These are phyloP conservation scores for Xylaria digitata DNA, from an alignment of 2,329 filamentous ascomycete species.

Conservation along the genomic window DNA sequence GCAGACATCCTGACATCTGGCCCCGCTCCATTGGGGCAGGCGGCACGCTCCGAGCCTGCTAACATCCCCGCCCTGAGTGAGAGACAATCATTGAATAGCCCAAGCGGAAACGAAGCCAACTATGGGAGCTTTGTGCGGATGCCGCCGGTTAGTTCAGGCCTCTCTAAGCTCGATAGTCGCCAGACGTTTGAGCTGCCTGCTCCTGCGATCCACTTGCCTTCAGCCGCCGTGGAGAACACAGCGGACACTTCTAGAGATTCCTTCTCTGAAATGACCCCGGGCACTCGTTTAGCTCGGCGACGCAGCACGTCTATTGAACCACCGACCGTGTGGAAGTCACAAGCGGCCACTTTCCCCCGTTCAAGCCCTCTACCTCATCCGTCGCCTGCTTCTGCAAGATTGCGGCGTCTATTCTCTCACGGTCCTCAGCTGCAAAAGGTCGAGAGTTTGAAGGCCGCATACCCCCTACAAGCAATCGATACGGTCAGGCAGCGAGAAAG, in stretches of 20 bases:
- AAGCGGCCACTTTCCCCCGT: conserved; percentile 35
- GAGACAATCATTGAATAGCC: conserved; percentile 55
- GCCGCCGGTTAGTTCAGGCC: conserved; percentile 48
- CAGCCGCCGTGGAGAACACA: conserved; percentile 44
- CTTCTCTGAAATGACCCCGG: conserved; percentile 6
- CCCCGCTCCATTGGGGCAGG: conserved; percentile 45
- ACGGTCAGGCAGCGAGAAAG: conserved; percentile 75
- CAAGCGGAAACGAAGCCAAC: conserved; percentile 54
- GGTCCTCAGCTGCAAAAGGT: conserved; percentile 51
- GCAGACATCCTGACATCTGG: conserved; percentile 45
- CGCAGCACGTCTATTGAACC: conserved; percentile 54
- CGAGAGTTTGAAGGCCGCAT: conserved; percentile 55
- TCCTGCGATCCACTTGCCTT: conserved; percentile 61
- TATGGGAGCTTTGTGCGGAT: conserved; percentile 66
- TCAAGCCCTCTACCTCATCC: conserved; percentile 41
- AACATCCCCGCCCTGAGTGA: conserved; percentile 50
- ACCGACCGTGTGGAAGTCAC: conserved; percentile 24
- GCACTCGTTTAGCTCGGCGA: conserved; percentile 48
- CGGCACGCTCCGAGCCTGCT: conserved; percentile 38
- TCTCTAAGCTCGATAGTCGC: conserved; percentile 44
- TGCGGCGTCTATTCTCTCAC: conserved; percentile 57
- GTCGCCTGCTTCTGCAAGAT: conserved; percentile 45
- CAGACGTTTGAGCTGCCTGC: conserved; percentile 64
- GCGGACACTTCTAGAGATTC: conserved; percentile 7
- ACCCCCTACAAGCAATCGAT: conserved; percentile 58